Evolutionary conservation across 306 rosid genomes (phyloP).

Genomic region (Cicer yamashitae): DNA sequence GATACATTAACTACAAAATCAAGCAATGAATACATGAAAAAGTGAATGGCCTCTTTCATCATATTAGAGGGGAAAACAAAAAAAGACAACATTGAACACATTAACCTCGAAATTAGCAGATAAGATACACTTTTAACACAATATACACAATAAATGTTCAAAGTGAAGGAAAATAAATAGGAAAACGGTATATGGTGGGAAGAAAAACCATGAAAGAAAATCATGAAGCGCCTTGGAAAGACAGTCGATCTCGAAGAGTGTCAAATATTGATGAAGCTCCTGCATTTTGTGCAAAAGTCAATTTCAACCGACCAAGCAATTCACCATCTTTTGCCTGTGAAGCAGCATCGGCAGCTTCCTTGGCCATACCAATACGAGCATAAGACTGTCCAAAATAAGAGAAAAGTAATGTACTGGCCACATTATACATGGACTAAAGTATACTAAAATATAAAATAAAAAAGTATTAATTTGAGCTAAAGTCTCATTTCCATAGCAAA

Average conservation of each 20-base stretch:
- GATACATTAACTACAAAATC: constrained; percentile 36
- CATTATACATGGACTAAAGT: background rate
- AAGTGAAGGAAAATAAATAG: background rate
- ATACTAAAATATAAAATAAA: background rate
- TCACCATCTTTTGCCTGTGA: constrained; percentile 95
- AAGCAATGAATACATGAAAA: constrained; percentile 30
- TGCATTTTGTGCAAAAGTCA: constrained; percentile 79
- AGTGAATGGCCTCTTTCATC: constrained; percentile 30
- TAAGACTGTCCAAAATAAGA: constrained; percentile 66
- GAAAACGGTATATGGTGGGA: background rate
- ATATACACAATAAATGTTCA: constrained; percentile 49
- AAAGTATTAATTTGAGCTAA: constrained; percentile 7
- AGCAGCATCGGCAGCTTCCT: constrained; percentile 99
- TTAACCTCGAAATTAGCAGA: constrained; percentile 36
- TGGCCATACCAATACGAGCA: constrained; percentile 95
- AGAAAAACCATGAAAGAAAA: constrained; percentile 25
- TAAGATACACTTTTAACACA: constrained; percentile 45
- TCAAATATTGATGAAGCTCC: constrained; percentile 86
- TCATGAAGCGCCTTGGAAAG: constrained; percentile 79
- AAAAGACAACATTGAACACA: constrained; percentile 34
- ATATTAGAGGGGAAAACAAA: background rate
- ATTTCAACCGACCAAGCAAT: constrained; percentile 86
- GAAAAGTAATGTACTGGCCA: constrained; percentile 18
- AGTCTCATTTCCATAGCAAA: constrained; percentile 33
- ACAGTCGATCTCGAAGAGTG: constrained; percentile 81